Evolutionary conservation across 2,329 filamentous ascomycete species (phyloP).

Genomic region (Alternaria atra): DNA sequence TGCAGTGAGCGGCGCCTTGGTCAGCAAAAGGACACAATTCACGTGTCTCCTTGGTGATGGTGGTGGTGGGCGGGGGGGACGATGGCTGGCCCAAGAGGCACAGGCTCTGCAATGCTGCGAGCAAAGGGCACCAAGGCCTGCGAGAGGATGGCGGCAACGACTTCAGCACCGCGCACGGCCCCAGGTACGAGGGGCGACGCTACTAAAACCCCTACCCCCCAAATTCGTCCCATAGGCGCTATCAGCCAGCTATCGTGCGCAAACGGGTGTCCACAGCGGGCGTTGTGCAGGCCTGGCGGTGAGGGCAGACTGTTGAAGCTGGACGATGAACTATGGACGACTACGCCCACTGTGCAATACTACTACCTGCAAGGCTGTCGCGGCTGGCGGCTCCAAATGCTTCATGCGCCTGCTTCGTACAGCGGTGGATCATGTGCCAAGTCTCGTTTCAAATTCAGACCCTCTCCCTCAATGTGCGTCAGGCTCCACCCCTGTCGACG

Average conservation of each 20-base stretch:
- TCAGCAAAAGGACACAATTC: constrained; percentile 17
- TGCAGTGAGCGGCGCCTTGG: constrained; percentile 11
- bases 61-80: constrained; percentile 2
- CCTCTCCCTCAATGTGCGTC: constrained; percentile 3
- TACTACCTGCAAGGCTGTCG: background rate
- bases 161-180: constrained; percentile 25
- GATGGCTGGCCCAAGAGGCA: constrained; percentile 26
- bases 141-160: constrained; percentile 28
- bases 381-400: constrained; percentile 1
- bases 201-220: constrained; percentile 23
- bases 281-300: constrained; percentile 4
- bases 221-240: constrained; percentile 10
- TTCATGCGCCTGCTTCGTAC: background rate
- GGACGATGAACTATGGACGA: background rate
- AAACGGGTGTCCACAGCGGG: constrained; percentile 18
- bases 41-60: constrained; percentile 1
- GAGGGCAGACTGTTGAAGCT: background rate
- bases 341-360: background rate
- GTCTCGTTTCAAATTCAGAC: constrained; percentile 14
- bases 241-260: constrained; percentile 8
- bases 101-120: constrained; percentile 18
- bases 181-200: constrained; percentile 24
- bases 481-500: constrained; percentile 11
- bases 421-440: constrained; percentile 7
- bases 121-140: constrained; percentile 22